phyloP scores from a whole-genome alignment of 1,284 basidiomycete species.

The Cutaneotrichosporon arboriforme region DNA sequence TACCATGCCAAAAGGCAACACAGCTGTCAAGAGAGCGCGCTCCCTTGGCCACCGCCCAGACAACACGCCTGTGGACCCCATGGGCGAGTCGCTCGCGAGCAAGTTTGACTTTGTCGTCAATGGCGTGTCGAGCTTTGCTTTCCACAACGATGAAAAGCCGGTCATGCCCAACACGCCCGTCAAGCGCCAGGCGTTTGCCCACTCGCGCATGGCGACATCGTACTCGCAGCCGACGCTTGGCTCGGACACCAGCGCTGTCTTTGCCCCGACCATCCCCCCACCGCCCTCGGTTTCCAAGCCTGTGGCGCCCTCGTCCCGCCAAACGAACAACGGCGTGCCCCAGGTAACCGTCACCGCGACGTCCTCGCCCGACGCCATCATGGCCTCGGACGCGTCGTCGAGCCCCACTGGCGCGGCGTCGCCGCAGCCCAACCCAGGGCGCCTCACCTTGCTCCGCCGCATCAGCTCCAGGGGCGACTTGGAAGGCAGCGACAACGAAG shows the following conservation, averaged over 20 bases:
- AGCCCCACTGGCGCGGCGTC: constrained; percentile 31
- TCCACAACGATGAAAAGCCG: constrained; percentile 30
- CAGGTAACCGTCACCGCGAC: constrained; percentile 33
- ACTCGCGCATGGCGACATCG: constrained; percentile 15
- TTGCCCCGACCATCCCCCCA: constrained; percentile 9
- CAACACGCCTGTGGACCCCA: constrained; percentile 26
- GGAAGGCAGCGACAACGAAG: constrained; percentile 44
- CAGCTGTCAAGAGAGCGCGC: constrained; percentile 15
- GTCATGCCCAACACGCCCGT: constrained; percentile 49
- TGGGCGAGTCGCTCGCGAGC: constrained; percentile 18
- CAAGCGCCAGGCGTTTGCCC: constrained; percentile 41
- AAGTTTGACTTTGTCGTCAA: constrained; percentile 44
- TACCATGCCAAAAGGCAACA: constrained; percentile 5
- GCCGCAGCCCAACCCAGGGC: neutral
- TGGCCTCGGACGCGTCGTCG: constrained; percentile 40
- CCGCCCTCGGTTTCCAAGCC: constrained; percentile 18
- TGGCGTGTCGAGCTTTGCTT: constrained; percentile 26
- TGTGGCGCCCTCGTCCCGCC: constrained; percentile 11
- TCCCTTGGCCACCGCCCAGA: constrained; percentile 12
- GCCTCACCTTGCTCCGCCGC: constrained; percentile 35
- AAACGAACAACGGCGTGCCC: constrained; percentile 17
- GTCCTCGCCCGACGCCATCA: constrained; percentile 43
- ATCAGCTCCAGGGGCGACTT: constrained; percentile 28
- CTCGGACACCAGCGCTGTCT: neutral
- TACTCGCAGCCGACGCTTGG: constrained; percentile 14